Evolutionary conservation across 768 basidiomycete species (phyloP).

Genomic region (Russula sp.): DNA sequence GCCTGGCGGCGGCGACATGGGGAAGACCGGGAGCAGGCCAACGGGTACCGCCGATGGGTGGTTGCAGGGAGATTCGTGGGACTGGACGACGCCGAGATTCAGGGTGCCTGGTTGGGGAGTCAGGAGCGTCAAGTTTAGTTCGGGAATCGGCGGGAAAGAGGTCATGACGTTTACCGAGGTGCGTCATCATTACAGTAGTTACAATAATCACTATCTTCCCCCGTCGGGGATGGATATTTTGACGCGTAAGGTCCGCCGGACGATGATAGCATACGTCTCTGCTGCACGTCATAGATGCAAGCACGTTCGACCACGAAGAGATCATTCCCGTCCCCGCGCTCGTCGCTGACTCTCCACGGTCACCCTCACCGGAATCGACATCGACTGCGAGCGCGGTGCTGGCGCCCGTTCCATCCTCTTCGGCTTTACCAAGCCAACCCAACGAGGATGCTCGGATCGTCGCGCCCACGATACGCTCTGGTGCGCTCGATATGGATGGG

Average conservation of each 20-base stretch:
- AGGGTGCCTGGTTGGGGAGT: slow-evolving; percentile 77
- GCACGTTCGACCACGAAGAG: slow-evolving; percentile 75
- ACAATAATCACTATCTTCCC: not conserved
- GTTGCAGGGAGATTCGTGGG: slow-evolving; percentile 57
- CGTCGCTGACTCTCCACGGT: slow-evolving; percentile 21
- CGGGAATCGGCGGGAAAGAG: slow-evolving; percentile 53
- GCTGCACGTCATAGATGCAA: slow-evolving; percentile 79
- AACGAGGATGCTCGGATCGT: not conserved
- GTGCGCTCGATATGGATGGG: not conserved
- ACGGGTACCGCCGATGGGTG: slow-evolving; percentile 42
- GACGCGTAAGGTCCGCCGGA: not conserved
- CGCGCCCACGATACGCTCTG: not conserved
- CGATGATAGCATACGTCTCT: slow-evolving; percentile 70
- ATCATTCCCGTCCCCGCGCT: slow-evolving; percentile 52
- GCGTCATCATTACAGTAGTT: slow-evolving; percentile 18
- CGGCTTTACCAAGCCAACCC: slow-evolving; percentile 3
- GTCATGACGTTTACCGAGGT: slow-evolving; percentile 90
- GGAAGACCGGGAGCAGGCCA: slow-evolving; percentile 22
- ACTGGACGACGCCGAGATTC: slow-evolving; percentile 47
- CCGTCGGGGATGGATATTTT: not conserved
- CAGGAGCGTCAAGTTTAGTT: slow-evolving; percentile 79
- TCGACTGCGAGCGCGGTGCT: not conserved
- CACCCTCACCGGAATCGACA: slow-evolving; percentile 14
- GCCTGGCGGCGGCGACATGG: slow-evolving; percentile 13
- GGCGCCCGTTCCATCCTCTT: not conserved